Conservation (phyloP, 192 early-diverging fungal species). For the Coemansia sp. region DNA sequence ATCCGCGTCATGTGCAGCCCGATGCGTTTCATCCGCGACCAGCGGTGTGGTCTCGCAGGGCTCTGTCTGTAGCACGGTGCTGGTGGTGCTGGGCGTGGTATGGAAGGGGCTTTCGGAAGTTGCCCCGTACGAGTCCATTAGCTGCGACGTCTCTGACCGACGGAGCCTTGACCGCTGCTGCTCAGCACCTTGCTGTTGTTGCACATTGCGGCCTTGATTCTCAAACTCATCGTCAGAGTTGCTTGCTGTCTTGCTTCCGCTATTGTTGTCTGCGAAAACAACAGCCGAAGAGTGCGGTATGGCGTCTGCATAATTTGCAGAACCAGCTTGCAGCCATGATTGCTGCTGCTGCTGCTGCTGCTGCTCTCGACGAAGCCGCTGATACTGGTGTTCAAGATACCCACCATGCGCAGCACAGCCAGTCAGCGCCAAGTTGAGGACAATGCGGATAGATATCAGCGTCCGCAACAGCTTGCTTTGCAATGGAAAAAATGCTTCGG, state of each 20-base stretch:
- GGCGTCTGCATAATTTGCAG: constrained; percentile 3
- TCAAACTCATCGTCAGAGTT: constrained; percentile 1
- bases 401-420: constrained; percentile 18
- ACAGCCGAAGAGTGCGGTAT: background rate
- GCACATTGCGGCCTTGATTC: background rate
- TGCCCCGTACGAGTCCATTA: constrained; percentile 16
- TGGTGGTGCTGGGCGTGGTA: constrained; percentile 13
- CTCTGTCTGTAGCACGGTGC: constrained; percentile 14
- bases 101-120: constrained; percentile 9
- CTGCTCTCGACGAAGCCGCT: constrained; percentile 2
- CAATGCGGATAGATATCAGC: constrained; percentile 46
- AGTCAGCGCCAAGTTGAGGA: constrained; percentile 26
- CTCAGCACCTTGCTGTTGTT: background rate
- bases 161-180: constrained; percentile 1
- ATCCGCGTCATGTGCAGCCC: background rate
- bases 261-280: background rate
- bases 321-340: constrained; percentile 1
- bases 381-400: constrained; percentile 11
- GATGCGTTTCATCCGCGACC: constrained; percentile 4
- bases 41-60: constrained; percentile 30
- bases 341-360: constrained; percentile 10
- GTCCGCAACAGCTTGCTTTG: constrained; percentile 38
- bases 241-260: background rate
- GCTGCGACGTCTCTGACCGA: background rate
- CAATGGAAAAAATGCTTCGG: constrained; percentile 17